Percentiles rank a stretch among this genome's conserved stretches.
phyloP scores from a whole-genome alignment of 2,329 filamentous ascomycete species.

The Thelonectria blattea region DNA sequence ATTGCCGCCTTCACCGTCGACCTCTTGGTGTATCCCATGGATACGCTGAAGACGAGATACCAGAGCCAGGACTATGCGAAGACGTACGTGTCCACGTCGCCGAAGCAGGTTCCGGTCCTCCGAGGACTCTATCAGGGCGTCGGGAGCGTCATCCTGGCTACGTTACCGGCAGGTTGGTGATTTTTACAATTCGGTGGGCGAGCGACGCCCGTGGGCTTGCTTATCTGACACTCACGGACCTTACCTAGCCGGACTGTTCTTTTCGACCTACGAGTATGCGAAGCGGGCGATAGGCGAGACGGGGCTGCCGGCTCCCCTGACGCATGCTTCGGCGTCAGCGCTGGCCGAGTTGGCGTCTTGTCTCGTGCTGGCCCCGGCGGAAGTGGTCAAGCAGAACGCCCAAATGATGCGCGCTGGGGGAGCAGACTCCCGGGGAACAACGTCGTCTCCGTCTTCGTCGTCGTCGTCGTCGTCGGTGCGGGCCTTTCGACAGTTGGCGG shows the following conservation, averaged over 20 bases:
- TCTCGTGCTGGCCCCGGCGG: constrained; percentile 83
- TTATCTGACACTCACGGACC: background rate
- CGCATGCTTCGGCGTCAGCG: constrained; percentile 77
- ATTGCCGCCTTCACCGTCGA: constrained; percentile 87
- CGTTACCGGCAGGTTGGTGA: constrained; percentile 77
- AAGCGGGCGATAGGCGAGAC: constrained; percentile 66
- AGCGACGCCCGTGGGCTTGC: background rate
- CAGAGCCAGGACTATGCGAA: constrained; percentile 78
- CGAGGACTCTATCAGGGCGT: constrained; percentile 86
- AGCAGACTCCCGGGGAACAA: constrained; percentile 23
- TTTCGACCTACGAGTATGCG: constrained; percentile 83
- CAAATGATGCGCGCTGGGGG: constrained; percentile 69
- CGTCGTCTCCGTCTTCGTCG: background rate
- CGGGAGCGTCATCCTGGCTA: constrained; percentile 83
- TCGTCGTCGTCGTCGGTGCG: constrained; percentile 52
- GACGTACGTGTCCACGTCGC: constrained; percentile 65
- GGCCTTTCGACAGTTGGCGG: constrained; percentile 56
- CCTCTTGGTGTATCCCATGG: constrained; percentile 83
- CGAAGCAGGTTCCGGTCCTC: constrained; percentile 61
- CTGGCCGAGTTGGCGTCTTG: constrained; percentile 85
- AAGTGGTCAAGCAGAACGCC: constrained; percentile 93
- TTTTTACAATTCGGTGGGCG: background rate
- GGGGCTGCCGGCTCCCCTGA: constrained; percentile 69
- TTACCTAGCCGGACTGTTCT: constrained; percentile 77
- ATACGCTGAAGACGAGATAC: constrained; percentile 86